Conservation (phyloP, 441 rosid genomes). For the Theobroma grandiflorum region DNA sequence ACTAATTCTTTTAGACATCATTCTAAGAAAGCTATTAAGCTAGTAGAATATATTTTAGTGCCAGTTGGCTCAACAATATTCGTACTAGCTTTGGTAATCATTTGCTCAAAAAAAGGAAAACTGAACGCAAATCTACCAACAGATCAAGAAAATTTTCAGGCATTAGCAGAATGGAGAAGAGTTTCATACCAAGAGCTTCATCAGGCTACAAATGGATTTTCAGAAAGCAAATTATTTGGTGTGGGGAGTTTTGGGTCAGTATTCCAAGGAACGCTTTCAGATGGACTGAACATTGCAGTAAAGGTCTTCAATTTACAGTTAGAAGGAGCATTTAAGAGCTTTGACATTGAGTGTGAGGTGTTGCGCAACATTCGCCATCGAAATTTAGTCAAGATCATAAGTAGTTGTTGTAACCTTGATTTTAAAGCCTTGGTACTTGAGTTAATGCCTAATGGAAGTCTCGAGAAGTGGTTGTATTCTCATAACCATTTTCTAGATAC, state of each 20-base stretch:
- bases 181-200: slow-evolving; percentile 12
- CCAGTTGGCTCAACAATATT: background rate
- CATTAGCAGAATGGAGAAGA: background rate
- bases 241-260: background rate
- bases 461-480: slow-evolving; percentile 10
- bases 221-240: background rate
- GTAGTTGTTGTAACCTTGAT: slow-evolving; percentile 14
- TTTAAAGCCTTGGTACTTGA: slow-evolving; percentile 31
- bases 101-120: background rate
- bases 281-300: background rate
- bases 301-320: slow-evolving; percentile 14
- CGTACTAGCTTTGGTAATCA: background rate
- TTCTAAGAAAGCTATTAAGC: background rate
- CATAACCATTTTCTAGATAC: background rate
- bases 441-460: slow-evolving; percentile 32
- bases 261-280: background rate
- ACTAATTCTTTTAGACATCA: background rate
- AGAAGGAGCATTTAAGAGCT: background rate
- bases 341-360: slow-evolving; percentile 1
- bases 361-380: background rate
- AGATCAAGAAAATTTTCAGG: background rate
- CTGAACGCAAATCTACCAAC: background rate
- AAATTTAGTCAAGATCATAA: slow-evolving; percentile 10
- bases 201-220: background rate
- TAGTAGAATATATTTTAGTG: background rate